These are phyloP conservation scores for Globisporangium paroecandrum DNA, from an alignment of 352 stramenopile species.

Conservation along the genomic window DNA sequence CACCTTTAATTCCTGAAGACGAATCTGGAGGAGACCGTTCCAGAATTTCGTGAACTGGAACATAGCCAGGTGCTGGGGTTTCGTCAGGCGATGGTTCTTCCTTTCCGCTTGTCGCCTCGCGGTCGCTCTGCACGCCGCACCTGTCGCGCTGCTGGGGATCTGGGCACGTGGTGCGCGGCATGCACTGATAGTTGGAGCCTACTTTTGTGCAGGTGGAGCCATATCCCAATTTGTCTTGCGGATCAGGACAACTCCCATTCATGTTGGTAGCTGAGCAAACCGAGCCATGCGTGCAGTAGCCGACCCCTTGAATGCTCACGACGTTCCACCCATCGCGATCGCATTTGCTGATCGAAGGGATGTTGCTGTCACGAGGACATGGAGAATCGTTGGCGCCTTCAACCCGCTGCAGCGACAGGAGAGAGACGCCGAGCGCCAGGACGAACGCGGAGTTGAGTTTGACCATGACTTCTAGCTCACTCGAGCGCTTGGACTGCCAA, in stretches of 20 bases:
- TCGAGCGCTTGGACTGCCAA: neutral
- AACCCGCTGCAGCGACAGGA: neutral
- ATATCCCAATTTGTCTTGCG: slow-evolving; percentile 6
- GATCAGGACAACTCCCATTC: neutral
- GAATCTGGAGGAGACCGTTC: neutral
- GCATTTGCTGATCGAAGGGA: slow-evolving; percentile 4
- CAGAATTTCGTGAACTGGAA: no score
- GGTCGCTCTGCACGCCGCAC: neutral
- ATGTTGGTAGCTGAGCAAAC: neutral
- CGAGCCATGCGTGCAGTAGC: neutral
- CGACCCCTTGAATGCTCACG: neutral
- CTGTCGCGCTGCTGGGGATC: neutral
- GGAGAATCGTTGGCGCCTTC: neutral
- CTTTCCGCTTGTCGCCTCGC: neutral
- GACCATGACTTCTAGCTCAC: slow-evolving; percentile 5
- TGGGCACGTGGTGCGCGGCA: neutral
- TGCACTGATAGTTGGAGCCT: neutral
- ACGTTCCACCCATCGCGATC: neutral
- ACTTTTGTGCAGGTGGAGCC: neutral
- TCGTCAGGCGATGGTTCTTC: no score
- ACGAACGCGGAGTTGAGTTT: neutral
- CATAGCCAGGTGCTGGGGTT: neutral
- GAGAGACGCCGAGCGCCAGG: neutral
- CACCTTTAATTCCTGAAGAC: neutral
- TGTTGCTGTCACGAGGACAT: neutral